Evolutionary conservation across 176 grass and related monocot species (phyloP).

Genomic region (Triticum timopheevii): DNA sequence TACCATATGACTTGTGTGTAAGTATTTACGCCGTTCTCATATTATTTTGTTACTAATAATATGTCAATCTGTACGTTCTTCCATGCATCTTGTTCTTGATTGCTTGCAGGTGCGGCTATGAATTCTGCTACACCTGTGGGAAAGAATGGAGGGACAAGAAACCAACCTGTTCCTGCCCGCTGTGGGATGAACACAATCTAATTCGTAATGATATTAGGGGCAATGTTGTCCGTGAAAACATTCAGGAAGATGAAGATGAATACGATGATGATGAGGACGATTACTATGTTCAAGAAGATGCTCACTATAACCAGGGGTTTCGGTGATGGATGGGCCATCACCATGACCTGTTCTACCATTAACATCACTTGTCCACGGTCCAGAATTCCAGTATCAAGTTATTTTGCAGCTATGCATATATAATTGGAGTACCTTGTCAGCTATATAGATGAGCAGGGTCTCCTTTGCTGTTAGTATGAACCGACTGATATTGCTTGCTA

Average conservation of each 20-base stretch:
- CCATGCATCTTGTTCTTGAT: neutral
- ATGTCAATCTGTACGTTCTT: neutral
- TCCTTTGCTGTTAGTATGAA: neutral
- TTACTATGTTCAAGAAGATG: neutral
- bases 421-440: neutral
- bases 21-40: neutral
- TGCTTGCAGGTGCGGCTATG: slow-evolving; percentile 57
- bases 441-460: neutral
- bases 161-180: slow-evolving; percentile 56
- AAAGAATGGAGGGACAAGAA: slow-evolving; percentile 77
- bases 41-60: neutral
- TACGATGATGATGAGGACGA: slow-evolving; percentile 15
- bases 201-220: neutral
- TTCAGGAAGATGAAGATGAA: slow-evolving; percentile 9
- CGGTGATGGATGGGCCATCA: neutral
- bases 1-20: slow-evolving; percentile 81
- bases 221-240: slow-evolving; percentile 19
- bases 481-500: neutral
- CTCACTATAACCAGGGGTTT: neutral
- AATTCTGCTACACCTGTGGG: slow-evolving; percentile 89
- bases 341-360: neutral
- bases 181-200: slow-evolving; percentile 65
- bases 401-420: neutral
- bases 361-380: neutral
- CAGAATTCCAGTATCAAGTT: neutral